Conservation (phyloP, 108 stramenopile genomes). For the Fragilariopsis cylindrus region DNA sequence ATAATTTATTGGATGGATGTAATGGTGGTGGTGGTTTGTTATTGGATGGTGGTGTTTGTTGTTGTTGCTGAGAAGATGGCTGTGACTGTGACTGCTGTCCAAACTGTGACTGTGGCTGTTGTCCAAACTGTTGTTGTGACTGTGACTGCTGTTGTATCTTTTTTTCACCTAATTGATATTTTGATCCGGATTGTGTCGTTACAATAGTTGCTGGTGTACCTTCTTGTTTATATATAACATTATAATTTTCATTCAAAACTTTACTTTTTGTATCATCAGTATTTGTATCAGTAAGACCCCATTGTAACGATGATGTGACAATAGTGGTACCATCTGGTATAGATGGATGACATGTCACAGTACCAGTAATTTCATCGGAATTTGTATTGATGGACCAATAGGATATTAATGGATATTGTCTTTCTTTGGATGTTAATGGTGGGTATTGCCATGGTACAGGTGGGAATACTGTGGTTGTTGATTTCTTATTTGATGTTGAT, state of each 20-base stretch:
- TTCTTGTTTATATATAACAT: background rate
- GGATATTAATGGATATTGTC: slow-evolving; percentile 5
- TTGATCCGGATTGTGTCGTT: slow-evolving; percentile 20
- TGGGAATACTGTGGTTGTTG: background rate
- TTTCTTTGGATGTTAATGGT: background rate
- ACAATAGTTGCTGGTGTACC: slow-evolving; percentile 5
- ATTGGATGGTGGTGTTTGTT: background rate
- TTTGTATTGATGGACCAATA: slow-evolving; percentile 13
- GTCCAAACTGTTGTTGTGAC: slow-evolving; percentile 2
- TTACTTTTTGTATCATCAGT: background rate
- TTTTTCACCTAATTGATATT: slow-evolving; percentile 17
- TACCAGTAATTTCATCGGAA: slow-evolving; percentile 7
- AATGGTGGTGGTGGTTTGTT: background rate
- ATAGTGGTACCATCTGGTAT: slow-evolving; percentile 26
- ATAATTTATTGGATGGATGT: background rate
- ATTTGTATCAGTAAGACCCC: background rate
- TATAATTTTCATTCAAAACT: background rate
- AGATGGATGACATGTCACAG: slow-evolving; percentile 33
- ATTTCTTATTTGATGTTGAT: background rate
- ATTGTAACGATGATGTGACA: background rate
- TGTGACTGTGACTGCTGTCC: background rate
- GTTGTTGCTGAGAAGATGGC: background rate
- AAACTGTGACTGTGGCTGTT: background rate
- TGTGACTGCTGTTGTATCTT: background rate
- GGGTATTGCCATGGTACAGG: background rate